Conservation (phyloP, 768 basidiomycete species). For the Podaxis sp. region DNA sequence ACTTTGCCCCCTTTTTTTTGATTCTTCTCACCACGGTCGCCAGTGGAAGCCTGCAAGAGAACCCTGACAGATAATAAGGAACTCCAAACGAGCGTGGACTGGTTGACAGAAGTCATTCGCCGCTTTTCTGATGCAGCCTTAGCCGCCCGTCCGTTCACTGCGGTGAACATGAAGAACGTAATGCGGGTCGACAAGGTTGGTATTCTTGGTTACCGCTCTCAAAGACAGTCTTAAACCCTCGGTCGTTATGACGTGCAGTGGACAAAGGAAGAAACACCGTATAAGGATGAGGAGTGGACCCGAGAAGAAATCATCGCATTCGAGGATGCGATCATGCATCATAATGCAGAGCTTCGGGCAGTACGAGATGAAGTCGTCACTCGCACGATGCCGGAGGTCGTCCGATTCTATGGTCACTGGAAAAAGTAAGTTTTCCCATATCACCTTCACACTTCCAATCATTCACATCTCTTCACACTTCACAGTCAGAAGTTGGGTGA, state of each 20-base stretch:
- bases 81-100: conserved; percentile 68
- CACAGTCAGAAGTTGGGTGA: conserved; percentile 65
- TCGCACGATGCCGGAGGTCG: conserved; percentile 71
- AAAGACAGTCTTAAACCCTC: not conserved
- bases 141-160: conserved; percentile 52
- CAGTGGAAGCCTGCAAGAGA: conserved; percentile 69
- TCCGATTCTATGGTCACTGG: conserved; percentile 84
- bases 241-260: conserved; percentile 44
- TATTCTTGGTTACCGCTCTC: not conserved
- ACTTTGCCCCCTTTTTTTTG: not conserved
- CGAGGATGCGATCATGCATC: conserved; percentile 68
- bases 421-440: conserved; percentile 56
- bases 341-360: conserved; percentile 78
- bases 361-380: conserved; percentile 74
- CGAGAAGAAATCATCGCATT: conserved; percentile 69
- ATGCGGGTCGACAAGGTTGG: conserved; percentile 65
- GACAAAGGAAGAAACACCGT: conserved; percentile 65
- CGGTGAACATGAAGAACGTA: conserved; percentile 61
- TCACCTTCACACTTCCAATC: not conserved
- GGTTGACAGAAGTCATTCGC: conserved; percentile 73
- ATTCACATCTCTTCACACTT: conserved; percentile 12
- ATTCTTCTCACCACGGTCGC: not conserved
- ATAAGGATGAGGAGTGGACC: conserved; percentile 70
- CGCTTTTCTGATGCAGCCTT: conserved; percentile 69
- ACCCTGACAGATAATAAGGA: conserved; percentile 51